Evolutionary conservation across 192 early-diverging fungal species (phyloP), one percentile per base, ranked within the genome.

Genomic region (Backusella australiensis): DNA sequence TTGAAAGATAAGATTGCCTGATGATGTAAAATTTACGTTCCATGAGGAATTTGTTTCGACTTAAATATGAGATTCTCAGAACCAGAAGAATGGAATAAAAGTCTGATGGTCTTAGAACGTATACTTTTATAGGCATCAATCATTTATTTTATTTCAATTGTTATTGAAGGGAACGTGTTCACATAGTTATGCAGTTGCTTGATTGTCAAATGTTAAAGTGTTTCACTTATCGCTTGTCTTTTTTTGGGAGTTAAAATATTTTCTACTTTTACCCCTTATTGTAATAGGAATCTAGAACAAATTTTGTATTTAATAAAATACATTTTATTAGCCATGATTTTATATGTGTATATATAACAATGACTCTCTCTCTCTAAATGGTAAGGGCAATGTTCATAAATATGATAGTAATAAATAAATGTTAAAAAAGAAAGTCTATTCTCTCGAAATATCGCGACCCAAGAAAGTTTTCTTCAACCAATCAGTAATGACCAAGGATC

Each of bases 401-500:
- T 69, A 38, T 38, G 21, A 41, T 36, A 9, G 21, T 36, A 69
- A 36, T 21, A 69, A 36, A 69, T 38, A 69, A 36, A 69, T 21
- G n/a, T n/a, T n/a, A 68, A 36, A 19, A 68, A n/a, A 19, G 38
- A n/a, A 36, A 26, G 17, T 41, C 36, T 91, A 98, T 86, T 98
- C 97, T 83, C 96, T 87, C 63, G 88, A 88, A 76, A 98, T 95
- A 81, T 98, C 96, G 53, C 96, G 93, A 35, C 97, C 97, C 87
- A 97, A 97, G 34, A 93, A 76, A 53, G 85, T 93, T 77, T 93
- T 92, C 86, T 97, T 98, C 78, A 90, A 81, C 96, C 97, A 98
- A 84, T 98, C 97, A 46, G 91, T 92, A 1, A 90, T 87, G 49
- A 98, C 97, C 72, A 95, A 87, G 26, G 88, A 80, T 59, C 90